These are phyloP conservation scores for Debaryomyces sp. DNA, from an alignment of 1,139 yeast genomes.

Conservation along the genomic window DNA sequence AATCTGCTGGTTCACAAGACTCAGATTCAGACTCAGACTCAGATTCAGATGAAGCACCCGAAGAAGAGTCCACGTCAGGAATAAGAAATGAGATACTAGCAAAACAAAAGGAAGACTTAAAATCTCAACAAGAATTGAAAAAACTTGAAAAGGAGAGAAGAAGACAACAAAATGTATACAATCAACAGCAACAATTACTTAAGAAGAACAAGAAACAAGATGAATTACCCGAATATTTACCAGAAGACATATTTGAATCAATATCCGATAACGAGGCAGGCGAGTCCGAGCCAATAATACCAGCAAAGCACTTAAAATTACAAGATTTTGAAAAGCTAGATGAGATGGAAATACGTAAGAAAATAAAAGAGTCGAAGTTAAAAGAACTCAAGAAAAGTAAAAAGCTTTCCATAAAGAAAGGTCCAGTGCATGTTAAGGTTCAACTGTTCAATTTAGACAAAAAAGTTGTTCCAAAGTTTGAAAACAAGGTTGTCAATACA, in stretches of 20 bases:
- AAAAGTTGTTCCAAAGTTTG: conserved; percentile 50
- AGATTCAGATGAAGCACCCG: conserved; percentile 52
- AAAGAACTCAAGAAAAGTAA: conserved; percentile 43
- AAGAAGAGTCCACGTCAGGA: conserved; percentile 42
- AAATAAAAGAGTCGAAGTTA: conserved; percentile 44
- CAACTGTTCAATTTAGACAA: conserved; percentile 26
- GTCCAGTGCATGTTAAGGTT: conserved; percentile 59
- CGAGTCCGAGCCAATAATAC: conserved; percentile 13
- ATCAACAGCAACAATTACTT: conserved; percentile 50
- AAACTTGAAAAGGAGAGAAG: conserved; percentile 50
- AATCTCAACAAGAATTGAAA: conserved; percentile 36
- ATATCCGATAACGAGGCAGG: conserved; percentile 16
- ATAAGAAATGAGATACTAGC: conserved; percentile 35
- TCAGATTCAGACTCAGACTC: conserved; percentile 24
- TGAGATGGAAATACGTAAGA: conserved; percentile 22
- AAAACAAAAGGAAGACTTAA: conserved; percentile 35
- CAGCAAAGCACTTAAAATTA: conserved; percentile 38
- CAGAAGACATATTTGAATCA: conserved; percentile 48
- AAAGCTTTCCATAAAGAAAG: conserved; percentile 45
- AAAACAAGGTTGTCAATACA: conserved; percentile 39
- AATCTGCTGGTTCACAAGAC: conserved; percentile 15
- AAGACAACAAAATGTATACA: conserved; percentile 49
- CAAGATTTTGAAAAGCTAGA: conserved; percentile 37
- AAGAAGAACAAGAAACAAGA: conserved; percentile 29
- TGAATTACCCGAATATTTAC: conserved; percentile 52